Conservation (phyloP, 805 yeast species). For the Cyberlindnera sargentensis region DNA sequence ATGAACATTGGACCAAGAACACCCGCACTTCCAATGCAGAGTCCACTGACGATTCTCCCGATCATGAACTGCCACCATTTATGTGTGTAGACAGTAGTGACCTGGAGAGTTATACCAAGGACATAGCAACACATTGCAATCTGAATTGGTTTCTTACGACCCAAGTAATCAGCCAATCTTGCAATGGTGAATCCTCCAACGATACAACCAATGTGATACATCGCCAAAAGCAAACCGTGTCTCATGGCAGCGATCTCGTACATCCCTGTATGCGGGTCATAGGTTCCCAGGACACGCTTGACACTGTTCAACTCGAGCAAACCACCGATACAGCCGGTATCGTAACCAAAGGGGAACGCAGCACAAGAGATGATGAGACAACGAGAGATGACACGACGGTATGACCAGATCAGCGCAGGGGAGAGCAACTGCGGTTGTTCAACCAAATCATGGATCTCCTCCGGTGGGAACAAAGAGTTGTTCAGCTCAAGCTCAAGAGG, state of each 20-base stretch:
- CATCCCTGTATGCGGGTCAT: constrained; percentile 32
- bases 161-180: constrained; percentile 50
- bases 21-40: constrained; percentile 68
- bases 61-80: constrained; percentile 58
- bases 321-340: constrained; percentile 73
- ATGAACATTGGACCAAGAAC: constrained; percentile 69
- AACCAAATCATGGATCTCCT: no score
- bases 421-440: no score
- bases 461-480: no score
- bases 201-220: constrained; percentile 65
- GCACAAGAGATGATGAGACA: constrained; percentile 58
- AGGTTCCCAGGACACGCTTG: constrained; percentile 41
- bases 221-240: constrained; percentile 43
- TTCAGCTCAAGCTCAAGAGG: no score
- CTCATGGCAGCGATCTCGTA: constrained; percentile 3
- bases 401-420: constrained; percentile 2
- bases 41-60: constrained; percentile 64
- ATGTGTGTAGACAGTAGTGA: constrained; percentile 35
- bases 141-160: constrained; percentile 55
- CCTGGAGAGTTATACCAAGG: constrained; percentile 53
- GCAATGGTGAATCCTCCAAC: constrained; percentile 58
- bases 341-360: constrained; percentile 71
- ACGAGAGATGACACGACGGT: constrained; percentile 10
- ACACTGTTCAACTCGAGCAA: constrained; percentile 55
- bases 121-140: constrained; percentile 47